phyloP scores from a whole-genome alignment of 495 filamentous ascomycete species.

The Penicillium pulvis region DNA sequence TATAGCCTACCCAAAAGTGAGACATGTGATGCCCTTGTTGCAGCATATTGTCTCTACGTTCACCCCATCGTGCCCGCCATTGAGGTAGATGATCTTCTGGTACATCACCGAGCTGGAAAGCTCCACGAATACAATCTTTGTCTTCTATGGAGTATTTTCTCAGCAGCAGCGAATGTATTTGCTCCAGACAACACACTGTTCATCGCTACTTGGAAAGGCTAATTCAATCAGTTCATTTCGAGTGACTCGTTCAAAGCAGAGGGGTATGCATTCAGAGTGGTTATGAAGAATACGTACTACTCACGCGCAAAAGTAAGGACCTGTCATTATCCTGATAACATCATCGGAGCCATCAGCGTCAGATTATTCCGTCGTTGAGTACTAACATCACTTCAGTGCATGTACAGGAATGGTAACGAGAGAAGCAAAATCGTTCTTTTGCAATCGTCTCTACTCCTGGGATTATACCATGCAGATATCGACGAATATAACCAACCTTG shows the following conservation, averaged over 20 bases:
- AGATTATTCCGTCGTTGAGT: too few relatives aligned
- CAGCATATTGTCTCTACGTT: constrained; percentile 40
- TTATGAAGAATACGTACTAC: too few relatives aligned
- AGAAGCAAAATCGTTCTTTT: constrained; percentile 39
- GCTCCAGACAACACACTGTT: background rate
- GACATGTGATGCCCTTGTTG: constrained; percentile 29
- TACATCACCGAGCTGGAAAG: constrained; percentile 23
- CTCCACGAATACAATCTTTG: constrained; percentile 35
- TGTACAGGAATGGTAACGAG: constrained; percentile 38
- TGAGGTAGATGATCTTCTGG: constrained; percentile 33
- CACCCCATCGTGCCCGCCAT: constrained; percentile 44
- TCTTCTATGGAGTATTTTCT: constrained; percentile 47
- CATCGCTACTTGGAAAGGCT: too few relatives aligned
- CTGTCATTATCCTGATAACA: constrained; percentile 25
- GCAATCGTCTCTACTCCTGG: constrained; percentile 41
- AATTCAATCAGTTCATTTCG: too few relatives aligned
- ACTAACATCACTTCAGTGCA: constrained; percentile 24
- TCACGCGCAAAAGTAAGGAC: too few relatives aligned
- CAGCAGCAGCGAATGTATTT: constrained; percentile 38
- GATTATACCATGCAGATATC: constrained; percentile 43
- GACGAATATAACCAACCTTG: constrained; percentile 39
- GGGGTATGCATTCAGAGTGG: too few relatives aligned
- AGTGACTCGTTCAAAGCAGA: too few relatives aligned
- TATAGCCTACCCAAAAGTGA: constrained; percentile 26
- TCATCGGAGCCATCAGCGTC: too few relatives aligned